Conservation (phyloP, 768 basidiomycete genomes). For the Mycena latifolia region DNA sequence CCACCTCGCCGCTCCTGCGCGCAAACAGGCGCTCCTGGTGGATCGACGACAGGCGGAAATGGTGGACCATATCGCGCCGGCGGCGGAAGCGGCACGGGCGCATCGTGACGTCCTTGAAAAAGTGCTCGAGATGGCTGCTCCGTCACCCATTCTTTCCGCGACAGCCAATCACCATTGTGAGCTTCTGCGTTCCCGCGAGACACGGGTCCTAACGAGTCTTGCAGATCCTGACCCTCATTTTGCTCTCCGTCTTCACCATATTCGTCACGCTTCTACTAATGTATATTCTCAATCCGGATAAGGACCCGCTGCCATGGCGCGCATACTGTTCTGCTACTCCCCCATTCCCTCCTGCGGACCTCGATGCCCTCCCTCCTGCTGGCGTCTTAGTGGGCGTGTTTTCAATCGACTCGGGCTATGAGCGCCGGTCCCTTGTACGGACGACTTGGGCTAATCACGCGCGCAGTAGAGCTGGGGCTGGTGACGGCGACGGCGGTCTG, state of each 20-base stretch:
- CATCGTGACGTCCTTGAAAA: conserved; percentile 63
- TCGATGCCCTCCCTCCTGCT: conserved; percentile 83
- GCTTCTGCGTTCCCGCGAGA: conserved; percentile 41
- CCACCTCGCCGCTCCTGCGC: conserved; percentile 59
- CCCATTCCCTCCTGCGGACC: conserved; percentile 78
- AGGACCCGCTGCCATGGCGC: conserved; percentile 94
- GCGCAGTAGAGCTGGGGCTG: conserved; percentile 81
- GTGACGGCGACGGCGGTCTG: conserved; percentile 72
- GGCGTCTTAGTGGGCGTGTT: conserved; percentile 93
- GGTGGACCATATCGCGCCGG: conserved; percentile 69
- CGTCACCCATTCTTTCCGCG: conserved; percentile 84
- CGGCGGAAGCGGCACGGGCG: conserved; percentile 65
- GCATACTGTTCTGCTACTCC: conserved; percentile 80
- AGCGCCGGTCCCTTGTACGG: conserved; percentile 88
- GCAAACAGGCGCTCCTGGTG: conserved; percentile 52
- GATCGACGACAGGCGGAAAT: conserved; percentile 62
- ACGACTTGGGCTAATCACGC: conserved; percentile 91
- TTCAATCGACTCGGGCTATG: conserved; percentile 86
- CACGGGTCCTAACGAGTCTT: conserved; percentile 27
- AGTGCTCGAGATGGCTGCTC: conserved; percentile 66
- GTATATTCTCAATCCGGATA: conserved; percentile 96
- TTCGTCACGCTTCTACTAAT: conserved; percentile 89
- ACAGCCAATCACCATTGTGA: conserved; percentile 85
- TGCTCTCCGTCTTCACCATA: conserved; percentile 85
- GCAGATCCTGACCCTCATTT: conserved; percentile 77